These are phyloP conservation scores for Cercospora sp. DNA, from an alignment of 2,329 filamentous ascomycete genomes.

Conservation along the genomic window DNA sequence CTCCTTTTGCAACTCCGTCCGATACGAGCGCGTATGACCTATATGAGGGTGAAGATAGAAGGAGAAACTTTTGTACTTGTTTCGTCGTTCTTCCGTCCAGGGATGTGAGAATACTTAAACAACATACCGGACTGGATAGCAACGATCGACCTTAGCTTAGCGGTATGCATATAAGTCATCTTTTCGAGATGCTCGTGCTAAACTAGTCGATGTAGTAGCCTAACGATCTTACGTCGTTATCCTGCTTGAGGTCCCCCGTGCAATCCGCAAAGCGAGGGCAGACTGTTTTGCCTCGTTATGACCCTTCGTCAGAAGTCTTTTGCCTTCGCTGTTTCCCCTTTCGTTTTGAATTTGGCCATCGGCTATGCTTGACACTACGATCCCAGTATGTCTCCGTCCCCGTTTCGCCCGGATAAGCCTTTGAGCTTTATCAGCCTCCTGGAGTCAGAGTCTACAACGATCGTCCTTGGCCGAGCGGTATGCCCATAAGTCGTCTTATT, in stretches of 20 bases:
- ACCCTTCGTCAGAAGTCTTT: neutral
- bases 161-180: no score
- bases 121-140: no score
- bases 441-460: neutral
- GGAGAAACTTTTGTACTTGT: no score
- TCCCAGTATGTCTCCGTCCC: neutral
- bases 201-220: no score
- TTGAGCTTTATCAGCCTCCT: neutral
- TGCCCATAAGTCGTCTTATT: neutral
- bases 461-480: neutral
- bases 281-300: neutral
- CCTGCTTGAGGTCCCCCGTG: no score
- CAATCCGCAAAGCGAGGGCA: neutral
- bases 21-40: no score
- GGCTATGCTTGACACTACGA: neutral
- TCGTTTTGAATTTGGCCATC: neutral
- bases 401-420: neutral
- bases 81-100: no score
- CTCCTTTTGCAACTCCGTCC: no score
- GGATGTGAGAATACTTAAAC: no score
- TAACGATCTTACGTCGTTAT: neutral
- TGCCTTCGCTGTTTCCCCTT: neutral
- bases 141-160: no score
- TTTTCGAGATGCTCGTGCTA: no score
- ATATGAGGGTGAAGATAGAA: no score